Evolutionary conservation across 345 rosid genomes (phyloP).

Genomic region (Aquilaria sinensis): DNA sequence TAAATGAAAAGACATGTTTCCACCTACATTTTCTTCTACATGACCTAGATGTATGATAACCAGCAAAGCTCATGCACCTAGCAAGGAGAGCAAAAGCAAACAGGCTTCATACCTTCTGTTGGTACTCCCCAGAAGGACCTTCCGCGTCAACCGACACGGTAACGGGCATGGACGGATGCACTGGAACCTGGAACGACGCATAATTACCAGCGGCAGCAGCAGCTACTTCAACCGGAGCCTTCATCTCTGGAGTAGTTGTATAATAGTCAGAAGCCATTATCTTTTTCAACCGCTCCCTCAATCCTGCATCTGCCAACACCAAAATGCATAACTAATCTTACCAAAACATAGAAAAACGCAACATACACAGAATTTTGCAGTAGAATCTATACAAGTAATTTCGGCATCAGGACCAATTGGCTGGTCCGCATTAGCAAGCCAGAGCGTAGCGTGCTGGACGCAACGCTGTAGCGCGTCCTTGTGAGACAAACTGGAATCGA

Average conservation of each 20-base stretch:
- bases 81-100: too few relatives aligned
- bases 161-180: slow-evolving; percentile 23
- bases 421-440: slow-evolving; percentile 64
- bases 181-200: slow-evolving; percentile 54
- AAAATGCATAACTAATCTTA: neutral
- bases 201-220: slow-evolving; percentile 60
- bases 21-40: too few relatives aligned
- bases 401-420: slow-evolving; percentile 46
- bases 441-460: slow-evolving; percentile 62
- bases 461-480: slow-evolving; percentile 73
- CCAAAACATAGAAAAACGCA: neutral
- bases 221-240: slow-evolving; percentile 74
- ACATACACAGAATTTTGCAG: neutral
- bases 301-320: slow-evolving; percentile 50
- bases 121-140: slow-evolving; percentile 27
- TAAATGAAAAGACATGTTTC: too few relatives aligned
- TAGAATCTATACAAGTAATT: slow-evolving; percentile 45
- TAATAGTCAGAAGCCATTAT: slow-evolving; percentile 87
- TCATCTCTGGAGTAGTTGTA: slow-evolving; percentile 79
- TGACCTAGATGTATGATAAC: too few relatives aligned
- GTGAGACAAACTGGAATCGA: slow-evolving; percentile 68
- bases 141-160: slow-evolving; percentile 37
- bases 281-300: slow-evolving; percentile 71
- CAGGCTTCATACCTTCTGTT: slow-evolving; percentile 37
- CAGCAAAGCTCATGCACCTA: too few relatives aligned